Conservation (phyloP, 495 filamentous ascomycete species). For the Trichoderma erinaceum region DNA sequence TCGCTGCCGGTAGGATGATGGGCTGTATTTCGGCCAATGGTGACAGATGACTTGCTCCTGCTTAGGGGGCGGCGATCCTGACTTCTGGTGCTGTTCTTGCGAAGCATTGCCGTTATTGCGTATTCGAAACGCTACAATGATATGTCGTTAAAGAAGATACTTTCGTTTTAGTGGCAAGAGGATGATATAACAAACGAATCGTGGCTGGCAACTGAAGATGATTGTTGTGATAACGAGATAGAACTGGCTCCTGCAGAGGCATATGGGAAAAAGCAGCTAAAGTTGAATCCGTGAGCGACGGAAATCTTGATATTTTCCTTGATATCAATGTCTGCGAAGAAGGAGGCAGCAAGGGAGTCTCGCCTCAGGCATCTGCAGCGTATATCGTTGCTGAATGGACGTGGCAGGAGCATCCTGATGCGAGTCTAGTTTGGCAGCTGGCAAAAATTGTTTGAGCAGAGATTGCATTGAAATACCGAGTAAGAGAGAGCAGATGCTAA, state of each 20-base stretch:
- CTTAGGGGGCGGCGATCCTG: constrained; percentile 34
- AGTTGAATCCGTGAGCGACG: background rate
- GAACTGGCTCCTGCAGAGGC: background rate
- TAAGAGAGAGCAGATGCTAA: too few species aligned
- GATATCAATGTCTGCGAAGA: too few species aligned
- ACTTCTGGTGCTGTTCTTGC: constrained; percentile 22
- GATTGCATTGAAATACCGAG: too few species aligned
- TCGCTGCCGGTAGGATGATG: constrained; percentile 45
- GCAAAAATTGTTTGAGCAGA: too few species aligned
- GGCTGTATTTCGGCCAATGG: constrained; percentile 38
- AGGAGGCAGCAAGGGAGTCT: too few species aligned
- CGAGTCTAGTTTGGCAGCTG: too few species aligned
- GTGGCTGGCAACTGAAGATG: background rate
- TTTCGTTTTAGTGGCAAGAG: background rate
- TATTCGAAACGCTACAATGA: background rate
- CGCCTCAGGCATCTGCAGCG: too few species aligned
- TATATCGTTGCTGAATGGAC: too few species aligned
- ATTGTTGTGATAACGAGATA: background rate
- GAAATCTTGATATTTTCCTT: too few species aligned
- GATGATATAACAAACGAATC: background rate
- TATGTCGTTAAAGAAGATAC: background rate
- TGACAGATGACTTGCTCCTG: constrained; percentile 59
- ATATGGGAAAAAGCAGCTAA: background rate
- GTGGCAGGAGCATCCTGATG: too few species aligned
- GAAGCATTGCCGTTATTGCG: constrained; percentile 15